phyloP scores from a whole-genome alignment of 2,329 filamentous ascomycete genomes.

The Fusarium torulosum region DNA sequence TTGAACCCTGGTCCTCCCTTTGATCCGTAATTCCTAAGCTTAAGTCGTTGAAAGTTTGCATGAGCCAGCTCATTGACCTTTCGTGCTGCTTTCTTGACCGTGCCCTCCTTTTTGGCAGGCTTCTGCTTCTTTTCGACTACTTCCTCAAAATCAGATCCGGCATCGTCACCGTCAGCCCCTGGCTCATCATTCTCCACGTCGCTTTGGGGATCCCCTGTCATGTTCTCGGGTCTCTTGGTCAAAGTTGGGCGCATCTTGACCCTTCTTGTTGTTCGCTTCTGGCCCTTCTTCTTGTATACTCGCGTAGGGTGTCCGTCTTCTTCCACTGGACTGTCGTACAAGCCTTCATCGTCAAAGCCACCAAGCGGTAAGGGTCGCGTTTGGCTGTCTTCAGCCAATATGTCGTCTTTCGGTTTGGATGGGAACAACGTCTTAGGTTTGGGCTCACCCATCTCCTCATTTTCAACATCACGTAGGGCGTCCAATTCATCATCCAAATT shows the following conservation, averaged over 20 bases:
- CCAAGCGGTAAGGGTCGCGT: constrained; percentile 62
- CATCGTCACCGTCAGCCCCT: constrained; percentile 38
- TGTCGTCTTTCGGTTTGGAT: constrained; percentile 49
- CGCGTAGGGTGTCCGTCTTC: constrained; percentile 70
- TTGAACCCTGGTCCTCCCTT: constrained; percentile 71
- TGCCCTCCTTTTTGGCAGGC: constrained; percentile 55
- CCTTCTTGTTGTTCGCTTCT: constrained; percentile 80
- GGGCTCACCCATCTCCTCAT: constrained; percentile 52
- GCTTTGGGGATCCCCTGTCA: constrained; percentile 48
- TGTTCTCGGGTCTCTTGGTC: constrained; percentile 60
- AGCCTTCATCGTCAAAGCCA: constrained; percentile 73
- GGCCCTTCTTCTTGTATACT: constrained; percentile 84
- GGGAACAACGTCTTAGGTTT: constrained; percentile 42
- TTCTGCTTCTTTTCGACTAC: constrained; percentile 36
- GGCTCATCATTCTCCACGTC: constrained; percentile 55
- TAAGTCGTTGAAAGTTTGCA: constrained; percentile 75
- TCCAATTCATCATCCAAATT: constrained; percentile 80
- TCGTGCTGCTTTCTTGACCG: constrained; percentile 64
- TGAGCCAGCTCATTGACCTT: constrained; percentile 75
- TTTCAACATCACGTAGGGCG: constrained; percentile 77
- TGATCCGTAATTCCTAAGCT: constrained; percentile 71
- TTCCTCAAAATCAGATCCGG: constrained; percentile 41
- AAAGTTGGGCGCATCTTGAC: constrained; percentile 72
- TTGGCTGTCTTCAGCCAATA: constrained; percentile 61
- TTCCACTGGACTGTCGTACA: constrained; percentile 68